Evolutionary conservation across 495 filamentous ascomycete species (phyloP), one percentile per base, ranked within the genome.

Genomic region (Sordaria brevicollis): DNA sequence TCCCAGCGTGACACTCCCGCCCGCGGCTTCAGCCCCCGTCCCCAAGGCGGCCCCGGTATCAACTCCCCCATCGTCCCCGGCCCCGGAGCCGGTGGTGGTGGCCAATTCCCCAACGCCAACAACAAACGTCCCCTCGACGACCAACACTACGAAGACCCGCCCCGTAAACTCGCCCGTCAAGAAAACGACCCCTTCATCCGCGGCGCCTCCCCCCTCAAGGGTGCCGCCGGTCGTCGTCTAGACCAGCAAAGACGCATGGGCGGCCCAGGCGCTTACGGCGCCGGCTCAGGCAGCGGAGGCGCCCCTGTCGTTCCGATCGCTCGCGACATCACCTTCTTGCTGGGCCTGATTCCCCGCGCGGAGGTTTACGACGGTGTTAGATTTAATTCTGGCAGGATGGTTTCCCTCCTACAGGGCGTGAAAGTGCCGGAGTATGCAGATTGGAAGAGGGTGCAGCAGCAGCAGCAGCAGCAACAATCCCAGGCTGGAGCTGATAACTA

Each of bases 151-250:
- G 93, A 94, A 38, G 92, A 94, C 68, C 90, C 89, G 15, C 93
- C 93, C 4, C 89, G 93, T 57, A 98, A 98, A 76, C 77, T 80
- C 11, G 77, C 76, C 33, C 76, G 78, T 6, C 71, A 69, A 35
- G 78, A 80, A 1, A 71, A 75, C 29, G 69, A 74, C n/a, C 73
- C 79, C 29, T 80, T 80, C 66, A 74, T 77, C 38, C 89, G 95
- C 25, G 92, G 89, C 29, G 93, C 91, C 65, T 97, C 92, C 17
- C 94, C 96, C 0, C 83, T 98, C 33, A 97, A 95, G 78, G 91
- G 90, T 11, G 89, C 89, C 2, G 92, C 94, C 21, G 90, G 91
- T 39, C 89, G 93, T 39, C 88, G 93, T 21, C 81, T 95, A 25
- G 91, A 96, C 74, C 92, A 93, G 76, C 90, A 92, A 73, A 88